phyloP scores from a whole-genome alignment of 1,284 basidiomycete genomes.

The Athelia sp. region DNA sequence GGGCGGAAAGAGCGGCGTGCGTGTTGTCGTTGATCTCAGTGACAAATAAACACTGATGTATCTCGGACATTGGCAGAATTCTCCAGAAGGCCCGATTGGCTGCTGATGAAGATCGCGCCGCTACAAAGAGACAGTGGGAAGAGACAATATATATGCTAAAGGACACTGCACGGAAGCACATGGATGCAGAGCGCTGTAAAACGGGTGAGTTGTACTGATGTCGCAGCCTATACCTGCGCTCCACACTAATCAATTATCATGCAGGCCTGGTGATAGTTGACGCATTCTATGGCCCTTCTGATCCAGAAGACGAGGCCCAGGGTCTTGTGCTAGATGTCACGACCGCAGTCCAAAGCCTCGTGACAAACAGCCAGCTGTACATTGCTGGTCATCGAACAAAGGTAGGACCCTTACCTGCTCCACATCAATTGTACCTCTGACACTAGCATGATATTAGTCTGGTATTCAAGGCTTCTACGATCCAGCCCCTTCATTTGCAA shows the following conservation, averaged over 20 bases:
- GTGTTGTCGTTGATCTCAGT: constrained; percentile 15
- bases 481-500: constrained; percentile 32
- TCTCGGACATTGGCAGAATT: constrained; percentile 35
- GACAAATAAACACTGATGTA: too few relatives aligned
- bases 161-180: constrained; percentile 41
- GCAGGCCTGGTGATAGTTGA: constrained; percentile 65
- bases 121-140: constrained; percentile 50
- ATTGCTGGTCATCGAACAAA: constrained; percentile 47
- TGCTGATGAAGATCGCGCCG: constrained; percentile 54
- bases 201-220: constrained; percentile 20
- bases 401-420: constrained; percentile 12
- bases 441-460: constrained; percentile 10
- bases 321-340: constrained; percentile 51
- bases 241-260: constrained; percentile 3
- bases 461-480: constrained; percentile 33
- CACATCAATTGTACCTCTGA: not conserved
- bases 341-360: constrained; percentile 59
- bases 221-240: not conserved
- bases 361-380: constrained; percentile 43
- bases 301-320: constrained; percentile 21
- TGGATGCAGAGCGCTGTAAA: constrained; percentile 32
- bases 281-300: constrained; percentile 55
- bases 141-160: constrained; percentile 42
- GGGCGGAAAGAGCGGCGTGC: constrained; percentile 30
- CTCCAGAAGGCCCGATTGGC: constrained; percentile 45